Conservation (phyloP, 768 basidiomycete species). For the Macrocybe gigantea region DNA sequence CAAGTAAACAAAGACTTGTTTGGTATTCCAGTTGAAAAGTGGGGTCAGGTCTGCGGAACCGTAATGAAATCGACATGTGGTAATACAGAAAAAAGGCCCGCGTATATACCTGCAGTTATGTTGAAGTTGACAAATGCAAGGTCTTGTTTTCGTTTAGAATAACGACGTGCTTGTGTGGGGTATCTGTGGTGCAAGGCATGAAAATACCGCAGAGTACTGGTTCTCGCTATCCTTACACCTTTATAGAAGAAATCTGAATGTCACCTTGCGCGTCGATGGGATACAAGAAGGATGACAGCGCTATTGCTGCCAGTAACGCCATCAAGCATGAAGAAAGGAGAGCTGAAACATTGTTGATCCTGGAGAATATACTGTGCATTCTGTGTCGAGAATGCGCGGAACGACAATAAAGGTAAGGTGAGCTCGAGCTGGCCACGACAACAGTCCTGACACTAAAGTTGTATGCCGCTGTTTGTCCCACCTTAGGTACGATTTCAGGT, state of each 20-base stretch:
- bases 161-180: conserved; percentile 45
- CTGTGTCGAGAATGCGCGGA: neutral
- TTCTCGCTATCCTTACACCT: conserved; percentile 55
- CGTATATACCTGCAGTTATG: conserved; percentile 61
- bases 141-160: conserved; percentile 62
- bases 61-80: conserved; percentile 1
- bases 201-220: neutral
- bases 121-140: conserved; percentile 80
- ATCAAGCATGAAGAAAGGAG: conserved; percentile 72
- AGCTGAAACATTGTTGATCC: conserved; percentile 70
- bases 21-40: conserved; percentile 95
- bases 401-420: too few species aligned
- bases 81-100: neutral
- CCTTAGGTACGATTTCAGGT: too few species aligned
- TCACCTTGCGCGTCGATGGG: conserved; percentile 51
- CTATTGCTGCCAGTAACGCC: conserved; percentile 62
- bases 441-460: too few species aligned
- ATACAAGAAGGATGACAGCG: conserved; percentile 69
- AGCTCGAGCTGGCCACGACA: too few species aligned
- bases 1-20: conserved; percentile 85
- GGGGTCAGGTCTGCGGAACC: conserved; percentile 61
- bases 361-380: conserved; percentile 70
- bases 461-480: too few species aligned
- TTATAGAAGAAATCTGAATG: conserved; percentile 56
- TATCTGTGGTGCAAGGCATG: conserved; percentile 24